phyloP scores from a whole-genome alignment of 2,329 filamentous ascomycete species.

The Cercospora berteroae region DNA sequence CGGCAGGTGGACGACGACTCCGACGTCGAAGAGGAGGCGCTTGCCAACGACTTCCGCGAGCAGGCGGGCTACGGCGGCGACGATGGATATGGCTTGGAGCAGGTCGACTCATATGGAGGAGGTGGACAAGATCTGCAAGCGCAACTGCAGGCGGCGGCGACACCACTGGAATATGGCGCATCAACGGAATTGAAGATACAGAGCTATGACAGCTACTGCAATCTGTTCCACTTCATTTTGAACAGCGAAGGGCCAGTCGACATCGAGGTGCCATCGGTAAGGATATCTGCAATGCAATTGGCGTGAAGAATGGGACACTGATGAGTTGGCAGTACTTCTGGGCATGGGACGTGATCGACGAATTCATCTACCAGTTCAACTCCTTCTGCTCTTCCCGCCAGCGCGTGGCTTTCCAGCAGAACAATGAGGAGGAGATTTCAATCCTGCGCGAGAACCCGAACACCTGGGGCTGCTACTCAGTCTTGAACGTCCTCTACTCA shows the following conservation, averaged over 20 bases:
- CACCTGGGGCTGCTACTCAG: conserved; percentile 99
- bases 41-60: conserved; percentile 94
- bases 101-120: conserved; percentile 59
- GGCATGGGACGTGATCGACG: conserved; percentile 99
- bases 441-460: conserved; percentile 94
- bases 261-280: conserved; percentile 90
- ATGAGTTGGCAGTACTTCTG: conserved; percentile 77
- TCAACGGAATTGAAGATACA: conserved; percentile 95
- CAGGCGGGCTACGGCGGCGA: conserved; percentile 89
- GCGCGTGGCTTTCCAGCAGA: conserved; percentile 71
- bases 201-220: conserved; percentile 99
- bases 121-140: conserved; percentile 90
- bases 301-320: conserved; percentile 9
- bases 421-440: conserved; percentile 85
- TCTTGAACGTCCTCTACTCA: conserved; percentile 98
- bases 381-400: conserved; percentile 97
- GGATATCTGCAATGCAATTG: conserved; percentile 40
- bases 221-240: conserved; percentile 96
- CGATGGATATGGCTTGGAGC: conserved; percentile 64
- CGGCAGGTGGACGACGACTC: conserved; percentile 57
- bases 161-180: conserved; percentile 93
- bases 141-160: conserved; percentile 84
- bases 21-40: conserved; percentile 91
- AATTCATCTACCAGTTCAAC: conserved; percentile 99
- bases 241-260: conserved; percentile 99